Evolutionary conservation across 495 filamentous ascomycete genomes (phyloP).

Genomic region (Aspergillus campestris): DNA sequence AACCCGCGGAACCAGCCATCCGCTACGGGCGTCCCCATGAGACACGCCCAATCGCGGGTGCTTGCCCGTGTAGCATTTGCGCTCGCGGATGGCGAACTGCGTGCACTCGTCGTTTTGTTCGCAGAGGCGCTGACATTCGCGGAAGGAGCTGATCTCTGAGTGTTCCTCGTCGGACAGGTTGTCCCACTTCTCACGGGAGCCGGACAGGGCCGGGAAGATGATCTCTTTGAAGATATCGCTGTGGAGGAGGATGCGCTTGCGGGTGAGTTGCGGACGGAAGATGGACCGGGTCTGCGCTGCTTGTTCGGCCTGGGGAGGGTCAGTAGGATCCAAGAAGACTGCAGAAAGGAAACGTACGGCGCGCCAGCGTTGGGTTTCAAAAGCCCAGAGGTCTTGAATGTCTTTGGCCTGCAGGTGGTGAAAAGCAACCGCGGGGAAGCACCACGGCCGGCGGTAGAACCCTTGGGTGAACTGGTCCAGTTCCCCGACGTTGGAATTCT

Average conservation of each 20-base stretch:
- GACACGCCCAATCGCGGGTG: conserved; percentile 26
- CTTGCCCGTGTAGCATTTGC: conserved; percentile 24
- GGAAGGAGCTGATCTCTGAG: conserved; percentile 18
- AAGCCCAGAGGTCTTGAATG: conserved; percentile 31
- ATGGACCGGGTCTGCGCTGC: conserved; percentile 1
- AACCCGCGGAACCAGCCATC: conserved; percentile 28
- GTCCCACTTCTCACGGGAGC: conserved; percentile 33
- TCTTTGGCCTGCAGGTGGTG: conserved; percentile 40
- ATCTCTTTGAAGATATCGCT: conserved; percentile 37
- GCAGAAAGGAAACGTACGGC: conserved; percentile 17
- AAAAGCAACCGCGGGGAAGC: conserved; percentile 46
- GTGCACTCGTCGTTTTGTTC: conserved; percentile 18
- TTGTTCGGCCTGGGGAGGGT: not conserved
- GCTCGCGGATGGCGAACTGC: conserved; percentile 29
- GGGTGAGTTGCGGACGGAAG: conserved; percentile 12
- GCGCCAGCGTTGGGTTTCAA: conserved; percentile 32
- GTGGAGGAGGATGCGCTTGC: conserved; percentile 32
- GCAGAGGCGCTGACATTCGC: conserved; percentile 31
- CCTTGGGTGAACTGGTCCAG: conserved; percentile 33
- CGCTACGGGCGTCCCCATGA: conserved; percentile 21
- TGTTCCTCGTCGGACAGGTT: conserved; percentile 35
- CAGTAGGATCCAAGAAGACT: not conserved
- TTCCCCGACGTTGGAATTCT: conserved; percentile 37
- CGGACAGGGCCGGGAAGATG: conserved; percentile 29
- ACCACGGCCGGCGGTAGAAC: conserved; percentile 43